Base-by-base conservation (phyloP, 2,329 filamentous ascomycete genomes). In the Penicillium sp. region DNA sequence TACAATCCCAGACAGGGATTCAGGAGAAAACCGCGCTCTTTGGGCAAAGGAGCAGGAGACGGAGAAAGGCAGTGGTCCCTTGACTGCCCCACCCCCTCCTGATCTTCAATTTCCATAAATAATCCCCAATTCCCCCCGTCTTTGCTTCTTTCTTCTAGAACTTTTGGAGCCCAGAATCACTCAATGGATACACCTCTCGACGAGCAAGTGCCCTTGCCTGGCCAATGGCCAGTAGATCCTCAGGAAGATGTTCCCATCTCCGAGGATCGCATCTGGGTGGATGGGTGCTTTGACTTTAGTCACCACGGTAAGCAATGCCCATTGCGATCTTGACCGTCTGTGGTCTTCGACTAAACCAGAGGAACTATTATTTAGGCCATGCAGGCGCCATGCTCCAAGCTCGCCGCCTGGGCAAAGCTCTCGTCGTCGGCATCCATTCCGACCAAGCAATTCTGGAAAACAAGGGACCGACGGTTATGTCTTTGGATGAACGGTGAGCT, bases 231-330 rank as follows among this genome's bases (percentile, higher is more conserved):
- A n/a, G 84, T 86, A 41, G 84, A 84, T 66, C 86, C 86, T 11
- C 86, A 88, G 74, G 78, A 87, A 42, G 84, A 86, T 70, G 73
- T 84, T 43, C 73, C 79, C 2, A 80, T 88, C 49, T 79, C 78
- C 28, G 83, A 89, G 58, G 87, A 90, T 69, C 88, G 94, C 67
- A 91, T 99, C 71, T 99, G 96, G 96, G 90, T 99, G 28, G 95
- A 99, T 76, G 95, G 95, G 63, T 99, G 95, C 83, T 99, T 97
- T 81, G 95, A 99, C 81, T 99, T 99, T 79, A 96, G 93, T 79
- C 95, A 99, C 76, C 95, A 98, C 76, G 95, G 91, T 92, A 77
- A 67, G 80, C 47, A 67, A 80, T 43, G 45, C 39, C 53, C 25
- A 31, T 14, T 17, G 28, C 39, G 15, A 22, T 43, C 25, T 45